Conservation (phyloP, 2,329 filamentous ascomycete species). For the Colletotrichum destructivum region DNA sequence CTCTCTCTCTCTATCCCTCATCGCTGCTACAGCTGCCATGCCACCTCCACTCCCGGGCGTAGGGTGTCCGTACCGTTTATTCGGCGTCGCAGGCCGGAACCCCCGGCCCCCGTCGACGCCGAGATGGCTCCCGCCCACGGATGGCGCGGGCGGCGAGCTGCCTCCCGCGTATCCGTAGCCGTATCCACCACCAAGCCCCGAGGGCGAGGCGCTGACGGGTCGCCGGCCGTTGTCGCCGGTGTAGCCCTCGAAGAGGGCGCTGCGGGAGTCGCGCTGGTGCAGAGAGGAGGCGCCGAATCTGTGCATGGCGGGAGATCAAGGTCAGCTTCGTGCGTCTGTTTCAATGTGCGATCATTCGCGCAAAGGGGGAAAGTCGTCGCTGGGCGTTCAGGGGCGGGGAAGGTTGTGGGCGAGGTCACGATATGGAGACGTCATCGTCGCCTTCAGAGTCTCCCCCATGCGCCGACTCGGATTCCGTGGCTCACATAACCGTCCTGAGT, state of each 20-base stretch:
- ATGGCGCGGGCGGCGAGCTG: constrained; percentile 28
- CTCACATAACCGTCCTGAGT: too few species aligned
- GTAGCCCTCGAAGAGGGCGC: constrained; percentile 83
- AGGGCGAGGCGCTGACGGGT: constrained; percentile 62
- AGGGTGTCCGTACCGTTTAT: constrained; percentile 68
- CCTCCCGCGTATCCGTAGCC: constrained; percentile 59
- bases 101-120: constrained; percentile 54
- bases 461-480: not conserved
- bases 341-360: not conserved
- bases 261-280: constrained; percentile 81
- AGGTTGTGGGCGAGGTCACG: not conserved
- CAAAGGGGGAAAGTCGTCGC: not conserved
- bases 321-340: not conserved
- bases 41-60: not conserved
- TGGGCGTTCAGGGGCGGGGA: not conserved
- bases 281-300: constrained; percentile 79
- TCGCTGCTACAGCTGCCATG: not conserved
- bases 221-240: constrained; percentile 62
- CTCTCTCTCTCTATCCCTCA: not conserved
- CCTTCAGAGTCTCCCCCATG: too few species aligned
- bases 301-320: not conserved
- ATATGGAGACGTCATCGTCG: not conserved
- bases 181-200: constrained; percentile 65
- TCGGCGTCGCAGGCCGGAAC: constrained; percentile 80
- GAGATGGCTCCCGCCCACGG: constrained; percentile 45